Conservation (phyloP, 129 eudicot genomes). For the Artemisia annua region DNA sequence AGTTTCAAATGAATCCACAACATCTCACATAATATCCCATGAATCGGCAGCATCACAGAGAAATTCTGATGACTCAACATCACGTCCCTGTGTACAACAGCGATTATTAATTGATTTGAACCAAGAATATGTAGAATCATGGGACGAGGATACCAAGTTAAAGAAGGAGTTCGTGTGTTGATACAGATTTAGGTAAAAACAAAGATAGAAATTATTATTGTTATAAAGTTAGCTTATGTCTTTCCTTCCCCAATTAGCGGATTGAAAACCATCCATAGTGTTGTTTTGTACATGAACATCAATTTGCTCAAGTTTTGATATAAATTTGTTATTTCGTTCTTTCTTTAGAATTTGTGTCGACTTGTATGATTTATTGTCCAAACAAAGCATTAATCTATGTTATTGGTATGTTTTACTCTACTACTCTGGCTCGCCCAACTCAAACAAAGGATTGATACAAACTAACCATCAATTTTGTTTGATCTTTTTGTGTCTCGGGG, state of each 20-base stretch:
- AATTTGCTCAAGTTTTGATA: constrained; percentile 35
- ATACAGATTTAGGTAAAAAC: constrained; percentile 28
- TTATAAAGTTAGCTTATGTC: constrained; percentile 20
- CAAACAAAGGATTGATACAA: background rate
- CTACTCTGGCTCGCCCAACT: constrained; percentile 6
- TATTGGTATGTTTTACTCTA: constrained; percentile 10
- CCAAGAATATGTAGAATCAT: constrained; percentile 38
- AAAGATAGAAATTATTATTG: constrained; percentile 21
- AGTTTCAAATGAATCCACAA: constrained; percentile 22
- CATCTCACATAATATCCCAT: constrained; percentile 17
- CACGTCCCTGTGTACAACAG: constrained; percentile 18
- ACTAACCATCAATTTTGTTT: background rate
- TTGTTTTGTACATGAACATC: constrained; percentile 33
- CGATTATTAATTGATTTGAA: constrained; percentile 34
- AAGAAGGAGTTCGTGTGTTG: constrained; percentile 33
- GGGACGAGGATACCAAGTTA: constrained; percentile 31
- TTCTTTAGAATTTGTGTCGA: background rate
- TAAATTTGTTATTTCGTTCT: constrained; percentile 33
- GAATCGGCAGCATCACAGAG: constrained; percentile 28
- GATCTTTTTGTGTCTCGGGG: background rate
- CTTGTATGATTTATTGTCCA: background rate
- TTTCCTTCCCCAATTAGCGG: constrained; percentile 37
- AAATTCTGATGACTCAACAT: constrained; percentile 30
- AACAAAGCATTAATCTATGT: background rate
- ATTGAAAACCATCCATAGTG: constrained; percentile 32